Conservation (phyloP, 2,329 filamentous ascomycete species). For the Cytospora mali region DNA sequence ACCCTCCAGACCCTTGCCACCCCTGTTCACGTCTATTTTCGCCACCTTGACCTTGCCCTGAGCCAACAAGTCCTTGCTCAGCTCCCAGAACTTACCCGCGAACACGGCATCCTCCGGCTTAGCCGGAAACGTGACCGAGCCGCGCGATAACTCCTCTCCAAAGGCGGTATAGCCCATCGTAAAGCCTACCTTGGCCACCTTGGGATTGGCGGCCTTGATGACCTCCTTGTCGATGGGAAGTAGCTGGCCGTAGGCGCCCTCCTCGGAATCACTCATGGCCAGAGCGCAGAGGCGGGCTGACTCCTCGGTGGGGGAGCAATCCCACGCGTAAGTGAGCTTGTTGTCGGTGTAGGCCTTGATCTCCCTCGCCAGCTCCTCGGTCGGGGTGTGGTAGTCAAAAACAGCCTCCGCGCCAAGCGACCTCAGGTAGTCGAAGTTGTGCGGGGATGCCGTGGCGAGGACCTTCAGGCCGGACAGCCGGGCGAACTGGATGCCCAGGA, state of each 20-base stretch:
- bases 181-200: constrained; percentile 29
- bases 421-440: constrained; percentile 28
- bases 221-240: constrained; percentile 8
- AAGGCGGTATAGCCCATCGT: constrained; percentile 40
- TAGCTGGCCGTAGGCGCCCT: constrained; percentile 11
- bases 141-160: constrained; percentile 35
- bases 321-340: constrained; percentile 23
- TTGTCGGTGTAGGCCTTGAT: constrained; percentile 14
- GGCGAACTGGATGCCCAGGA: constrained; percentile 48
- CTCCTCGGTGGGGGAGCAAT: constrained; percentile 25
- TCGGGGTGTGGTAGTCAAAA: constrained; percentile 25
- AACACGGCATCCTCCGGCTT: constrained; percentile 37
- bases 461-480: constrained; percentile 41
- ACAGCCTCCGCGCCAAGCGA: constrained; percentile 27
- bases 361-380: constrained; percentile 15
- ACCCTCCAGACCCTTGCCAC: constrained; percentile 37
- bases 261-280: constrained; percentile 12
- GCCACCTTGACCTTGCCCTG: constrained; percentile 41
- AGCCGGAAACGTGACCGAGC: constrained; percentile 12
- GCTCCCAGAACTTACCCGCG: constrained; percentile 40
- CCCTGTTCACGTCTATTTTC: constrained; percentile 33
- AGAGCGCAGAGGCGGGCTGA: constrained; percentile 15
- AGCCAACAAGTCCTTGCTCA: constrained; percentile 37
- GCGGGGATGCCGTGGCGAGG: constrained; percentile 40
- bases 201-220: constrained; percentile 44